A percentile compares a stretch with the other conserved stretches of the same genome.
phyloP scores from a whole-genome alignment of 148 eudicot genomes.

The Fallopia convolvulus region DNA sequence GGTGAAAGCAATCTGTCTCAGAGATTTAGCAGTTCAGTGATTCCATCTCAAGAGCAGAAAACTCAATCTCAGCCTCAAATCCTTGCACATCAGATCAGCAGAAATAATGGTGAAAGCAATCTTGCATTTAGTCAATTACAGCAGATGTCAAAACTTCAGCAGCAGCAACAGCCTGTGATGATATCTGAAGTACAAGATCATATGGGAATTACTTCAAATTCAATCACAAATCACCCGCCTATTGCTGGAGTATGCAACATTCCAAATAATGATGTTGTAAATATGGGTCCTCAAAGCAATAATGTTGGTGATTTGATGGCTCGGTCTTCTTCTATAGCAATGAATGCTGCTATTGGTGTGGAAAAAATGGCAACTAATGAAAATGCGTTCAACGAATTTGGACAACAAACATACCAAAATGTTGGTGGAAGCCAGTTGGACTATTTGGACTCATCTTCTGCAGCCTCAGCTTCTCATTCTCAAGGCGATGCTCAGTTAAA shows the following conservation, averaged over 20 bases:
- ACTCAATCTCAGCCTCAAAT: slow-evolving; percentile 46
- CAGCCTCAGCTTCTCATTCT: slow-evolving; percentile 61
- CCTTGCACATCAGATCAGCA: slow-evolving; percentile 36
- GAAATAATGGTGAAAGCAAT: slow-evolving; percentile 33
- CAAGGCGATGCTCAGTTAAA: slow-evolving; percentile 54
- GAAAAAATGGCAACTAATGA: slow-evolving; percentile 40
- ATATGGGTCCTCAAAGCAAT: slow-evolving; percentile 28
- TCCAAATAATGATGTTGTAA: slow-evolving; percentile 16
- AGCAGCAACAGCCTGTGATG: slow-evolving; percentile 40
- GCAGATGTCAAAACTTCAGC: slow-evolving; percentile 44
- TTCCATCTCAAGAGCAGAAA: slow-evolving; percentile 41
- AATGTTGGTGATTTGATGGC: slow-evolving; percentile 35
- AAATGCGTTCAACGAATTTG: slow-evolving; percentile 34
- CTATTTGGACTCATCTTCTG: slow-evolving; percentile 87
- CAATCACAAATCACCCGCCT: slow-evolving; percentile 40
- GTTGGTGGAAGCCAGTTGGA: slow-evolving; percentile 50
- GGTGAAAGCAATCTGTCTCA: slow-evolving; percentile 35
- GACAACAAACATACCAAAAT: slow-evolving; percentile 42
- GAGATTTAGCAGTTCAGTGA: slow-evolving; percentile 48
- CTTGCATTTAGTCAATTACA: slow-evolving; percentile 36
- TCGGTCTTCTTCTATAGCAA: slow-evolving; percentile 35
- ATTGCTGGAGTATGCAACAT: slow-evolving; percentile 23
- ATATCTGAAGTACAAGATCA: slow-evolving; percentile 42
- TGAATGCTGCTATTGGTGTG: slow-evolving; percentile 41
- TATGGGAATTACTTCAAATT: slow-evolving; percentile 21